Evolutionary conservation across 805 yeast genomes (phyloP), one percentile per base, ranked within the genome.

Genomic region (Kodamaea fukazawae): DNA sequence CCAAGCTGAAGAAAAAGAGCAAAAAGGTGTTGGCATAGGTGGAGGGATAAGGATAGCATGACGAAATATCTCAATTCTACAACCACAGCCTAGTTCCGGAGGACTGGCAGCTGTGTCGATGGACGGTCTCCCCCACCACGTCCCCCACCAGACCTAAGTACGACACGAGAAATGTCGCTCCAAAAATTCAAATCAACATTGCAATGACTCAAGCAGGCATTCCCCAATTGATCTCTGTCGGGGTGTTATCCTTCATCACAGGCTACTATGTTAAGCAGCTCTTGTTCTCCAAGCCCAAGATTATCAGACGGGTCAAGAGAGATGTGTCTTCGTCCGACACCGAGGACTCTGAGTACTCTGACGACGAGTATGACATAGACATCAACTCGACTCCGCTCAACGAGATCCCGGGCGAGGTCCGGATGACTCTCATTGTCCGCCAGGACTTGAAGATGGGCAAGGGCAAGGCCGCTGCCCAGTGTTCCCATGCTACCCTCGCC

Each of bases 401-500:
- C 50, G 79, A 75, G 12, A 63, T 84, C 2, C 85, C 85, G 1
- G 95, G 93, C 1, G 93, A 85, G 57, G 86, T 83, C 9, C 69
- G 85, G 53, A 84, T 91, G 96, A 89, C 93, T 0, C 67, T 93
- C 17, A 79, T 89, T 3, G 88, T 93, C 4, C 79, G 99, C 44
- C 85, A 83, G 20, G 99, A 93, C 58, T 67, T 93, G 45, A 82
- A 79, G 31, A 93, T 93, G 98, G 80, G 84, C 23, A 88, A 87
- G 62, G 99, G 99, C 15, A 93, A 93, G 58, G 83, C 86, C 2
- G 97, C 98, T 4, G 99, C 99, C 4, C 99, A 93, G 58, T 91
- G 98, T 61, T 83, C 89, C 28, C 99, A 93, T 66, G 99, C 99
- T n/a, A 95, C 98, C 0, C 72, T 93, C 25, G 90, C 93, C 0